Percentiles rank a stretch among this genome's conserved stretches.
phyloP scores from a whole-genome alignment of 2,329 filamentous ascomycete genomes.

The Sporothrix mexicana region DNA sequence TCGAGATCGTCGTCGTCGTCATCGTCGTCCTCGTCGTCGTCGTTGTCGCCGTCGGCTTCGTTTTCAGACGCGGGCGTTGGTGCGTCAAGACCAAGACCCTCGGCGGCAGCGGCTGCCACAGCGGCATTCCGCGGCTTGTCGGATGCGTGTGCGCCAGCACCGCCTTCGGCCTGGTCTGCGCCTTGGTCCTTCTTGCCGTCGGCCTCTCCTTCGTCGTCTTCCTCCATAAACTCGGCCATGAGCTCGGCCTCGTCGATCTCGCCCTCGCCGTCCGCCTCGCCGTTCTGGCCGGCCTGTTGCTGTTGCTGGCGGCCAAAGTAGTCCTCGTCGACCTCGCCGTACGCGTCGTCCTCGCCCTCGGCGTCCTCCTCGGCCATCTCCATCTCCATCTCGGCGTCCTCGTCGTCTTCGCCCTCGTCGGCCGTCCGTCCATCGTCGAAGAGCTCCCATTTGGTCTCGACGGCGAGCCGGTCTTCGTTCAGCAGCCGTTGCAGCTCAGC shows the following conservation, averaged over 20 bases:
- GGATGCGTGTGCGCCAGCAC: neutral
- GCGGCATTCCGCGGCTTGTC: conserved; percentile 55
- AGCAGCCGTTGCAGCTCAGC: conserved; percentile 77
- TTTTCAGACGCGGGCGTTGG: conserved; percentile 51
- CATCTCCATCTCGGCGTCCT: conserved; percentile 68
- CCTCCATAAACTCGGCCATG: conserved; percentile 50
- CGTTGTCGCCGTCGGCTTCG: conserved; percentile 51
- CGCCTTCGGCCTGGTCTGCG: conserved; percentile 53
- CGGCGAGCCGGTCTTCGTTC: conserved; percentile 67
- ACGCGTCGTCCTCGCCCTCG: conserved; percentile 54
- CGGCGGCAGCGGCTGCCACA: conserved; percentile 50
- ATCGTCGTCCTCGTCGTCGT: conserved; percentile 59
- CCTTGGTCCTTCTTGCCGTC: conserved; percentile 49
- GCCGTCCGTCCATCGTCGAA: conserved; percentile 57
- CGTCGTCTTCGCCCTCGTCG: conserved; percentile 46
- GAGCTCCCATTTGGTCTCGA: conserved; percentile 68
- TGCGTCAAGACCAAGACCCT: conserved; percentile 46
- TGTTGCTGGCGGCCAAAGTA: conserved; percentile 43
- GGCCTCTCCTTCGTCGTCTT: conserved; percentile 57
- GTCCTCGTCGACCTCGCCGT: conserved; percentile 66
- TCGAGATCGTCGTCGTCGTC: conserved; percentile 61
- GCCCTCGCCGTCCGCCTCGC: conserved; percentile 34
- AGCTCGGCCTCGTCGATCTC: conserved; percentile 46
- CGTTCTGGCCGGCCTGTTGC: conserved; percentile 35
- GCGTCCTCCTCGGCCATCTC: conserved; percentile 61